These are phyloP conservation scores for Pluteus cervinus DNA, from an alignment of 768 basidiomycete species.

Conservation along the genomic window DNA sequence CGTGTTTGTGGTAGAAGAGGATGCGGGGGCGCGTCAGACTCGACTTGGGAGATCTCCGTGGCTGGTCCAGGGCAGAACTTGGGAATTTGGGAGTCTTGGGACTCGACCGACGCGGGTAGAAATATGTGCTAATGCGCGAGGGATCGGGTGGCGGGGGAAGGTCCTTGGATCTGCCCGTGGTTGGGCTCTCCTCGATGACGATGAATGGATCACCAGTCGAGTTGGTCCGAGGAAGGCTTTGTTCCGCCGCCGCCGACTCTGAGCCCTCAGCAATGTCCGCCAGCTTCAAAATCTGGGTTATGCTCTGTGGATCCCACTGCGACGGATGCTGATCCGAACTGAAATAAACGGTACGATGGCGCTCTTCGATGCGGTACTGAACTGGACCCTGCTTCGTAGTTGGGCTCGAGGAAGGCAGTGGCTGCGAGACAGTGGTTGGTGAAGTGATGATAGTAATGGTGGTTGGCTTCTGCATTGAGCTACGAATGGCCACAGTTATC, in stretches of 20 bases:
- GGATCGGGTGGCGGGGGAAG: conserved; percentile 8
- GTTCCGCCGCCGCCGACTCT: conserved; percentile 14
- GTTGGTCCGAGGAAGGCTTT: conserved; percentile 24
- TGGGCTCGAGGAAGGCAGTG: conserved; percentile 22
- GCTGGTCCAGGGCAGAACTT: conserved; percentile 8
- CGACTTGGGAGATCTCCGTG: conserved; percentile 11
- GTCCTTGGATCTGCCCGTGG: neutral
- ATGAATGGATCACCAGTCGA: conserved; percentile 15
- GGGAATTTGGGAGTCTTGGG: conserved; percentile 15
- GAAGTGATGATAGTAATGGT: conserved; percentile 33
- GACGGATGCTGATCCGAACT: conserved; percentile 36
- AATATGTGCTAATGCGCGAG: conserved; percentile 17
- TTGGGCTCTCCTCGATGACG: neutral
- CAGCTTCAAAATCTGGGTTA: conserved; percentile 33
- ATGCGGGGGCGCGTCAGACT: conserved; percentile 31
- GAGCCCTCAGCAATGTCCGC: conserved; percentile 22
- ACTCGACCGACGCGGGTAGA: conserved; percentile 15
- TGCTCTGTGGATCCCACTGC: conserved; percentile 33
- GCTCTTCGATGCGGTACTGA: conserved; percentile 42
- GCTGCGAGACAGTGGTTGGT: conserved; percentile 17
- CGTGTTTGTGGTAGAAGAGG: conserved; percentile 58
- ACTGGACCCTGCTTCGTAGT: conserved; percentile 25
- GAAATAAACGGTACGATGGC: conserved; percentile 39
- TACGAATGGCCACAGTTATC: neutral
- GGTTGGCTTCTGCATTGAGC: conserved; percentile 26